Evolutionary conservation across 495 filamentous ascomycete species (phyloP), one percentile per base, ranked within the genome.

Genomic region (Lindgomyces ingoldianus): DNA sequence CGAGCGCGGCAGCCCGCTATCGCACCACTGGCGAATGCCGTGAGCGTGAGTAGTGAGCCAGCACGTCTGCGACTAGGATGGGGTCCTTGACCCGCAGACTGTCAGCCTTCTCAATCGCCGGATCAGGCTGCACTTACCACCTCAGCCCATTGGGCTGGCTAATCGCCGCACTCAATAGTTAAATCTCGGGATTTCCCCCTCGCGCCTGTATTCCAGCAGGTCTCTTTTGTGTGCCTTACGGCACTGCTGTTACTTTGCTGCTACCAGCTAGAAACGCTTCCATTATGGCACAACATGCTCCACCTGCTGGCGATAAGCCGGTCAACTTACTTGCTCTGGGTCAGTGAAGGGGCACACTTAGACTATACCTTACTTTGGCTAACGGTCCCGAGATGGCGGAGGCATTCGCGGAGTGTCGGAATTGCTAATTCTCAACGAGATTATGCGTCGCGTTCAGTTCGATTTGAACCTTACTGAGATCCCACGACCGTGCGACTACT

Each of bases 351-450:
- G n/a, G 26, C 27, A 41, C 27, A 22, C 8, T 56, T 41, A 41
- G 19, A 36, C 26, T 39, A 39, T 9, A 51, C 18, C 21, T 3
- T 8, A n/a, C n/a, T n/a, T 46, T n/a, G 42, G 16, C 33, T 57
- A 47, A 64, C 36, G 24, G 29, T 3, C n/a, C 25, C 14, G 48
- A 68, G 70, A 72, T 62, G 67, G 67, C 19, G 70, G 70, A 24
- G 70, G 70, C 29, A 72, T 72, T 30, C 66, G 66, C 14, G 70
- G 70, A 9, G 6, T 69, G 9, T 69, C 63, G 11, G 62, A 65
- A 44, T 52, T 72, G 1, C 16, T 67, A 11, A 70, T 72, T 25
- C 53, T 72, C 44, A 27, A 70, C 10, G 59, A 62, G 14, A 67
- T 72, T 16, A 70, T 72, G 62, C 4, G 22, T 14, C 41, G 57